Base-by-base conservation (phyloP, 306 rosid genomes). In the Casuarina equisetifolia region DNA sequence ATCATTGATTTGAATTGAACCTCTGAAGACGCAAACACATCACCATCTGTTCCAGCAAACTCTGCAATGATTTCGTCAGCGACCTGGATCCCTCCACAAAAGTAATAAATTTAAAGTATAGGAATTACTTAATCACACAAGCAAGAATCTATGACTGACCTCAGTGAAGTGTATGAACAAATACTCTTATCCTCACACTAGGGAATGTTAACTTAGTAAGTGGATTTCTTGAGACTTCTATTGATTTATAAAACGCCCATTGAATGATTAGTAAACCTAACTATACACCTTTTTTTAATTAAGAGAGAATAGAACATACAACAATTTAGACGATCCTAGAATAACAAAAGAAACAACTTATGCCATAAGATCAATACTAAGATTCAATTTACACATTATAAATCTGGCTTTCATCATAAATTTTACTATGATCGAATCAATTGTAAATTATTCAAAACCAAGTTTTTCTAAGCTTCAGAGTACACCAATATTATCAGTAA, bases 11-110 rank as follows among this genome's bases (percentile, higher is more conserved):
- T 68, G 46, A 76, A 77, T 19, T 13, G 51, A 75, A 83, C 86
- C 84, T 83, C 76, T 58, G 75, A 53, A 15, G 76, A 55, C 8
- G 6, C 74, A 15, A 64, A 50, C 43, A 62, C 48, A n/a, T 75
- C 73, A 72, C 46, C 58, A 7, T 50, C 66, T 48, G 38, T 36
- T 76, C 73, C 77, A 42, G 76, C 13, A 36, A 66, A 76, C 55
- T 84, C 77, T 6, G 82, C 38, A 42, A 84, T 50, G 11, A 84
- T 58, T 57, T 84, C 84, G 80, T 80, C 82, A 16, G 87, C 87
- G 9, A 84, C 73, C 82, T 84, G 86, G 51, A 75, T 66, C 42
- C 10, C 51, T 19, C 38, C 25, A 54, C 19, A n/a, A 68, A 52
- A n/a, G 40, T 38, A 0, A 43, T 40, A 40, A 40, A 68, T 68